These are phyloP conservation scores for Pichia manshurica DNA, from an alignment of 805 yeast genomes.

Conservation along the genomic window DNA sequence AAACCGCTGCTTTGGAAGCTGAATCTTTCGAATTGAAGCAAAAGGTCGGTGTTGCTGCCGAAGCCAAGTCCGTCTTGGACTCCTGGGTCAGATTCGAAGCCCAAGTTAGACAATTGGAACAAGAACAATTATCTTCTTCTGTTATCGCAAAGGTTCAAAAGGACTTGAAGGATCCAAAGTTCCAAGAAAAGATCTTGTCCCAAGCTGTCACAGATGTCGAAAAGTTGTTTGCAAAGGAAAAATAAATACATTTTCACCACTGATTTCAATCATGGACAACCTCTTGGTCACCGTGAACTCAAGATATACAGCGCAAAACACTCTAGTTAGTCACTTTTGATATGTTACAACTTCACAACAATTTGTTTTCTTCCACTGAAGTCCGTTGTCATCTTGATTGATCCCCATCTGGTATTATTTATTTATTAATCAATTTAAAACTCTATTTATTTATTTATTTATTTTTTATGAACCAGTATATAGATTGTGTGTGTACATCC, in stretches of 20 bases:
- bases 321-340: no score
- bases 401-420: constrained; percentile 6
- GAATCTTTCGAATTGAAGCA: constrained; percentile 91
- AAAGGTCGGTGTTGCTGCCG: constrained; percentile 75
- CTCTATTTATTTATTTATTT: constrained; percentile 10
- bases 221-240: constrained; percentile 55
- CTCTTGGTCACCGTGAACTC: no score
- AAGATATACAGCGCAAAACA: no score
- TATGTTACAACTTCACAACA: no score
- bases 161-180: constrained; percentile 78
- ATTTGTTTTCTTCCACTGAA: no score
- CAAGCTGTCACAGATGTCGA: constrained; percentile 93
- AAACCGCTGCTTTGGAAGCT: constrained; percentile 94
- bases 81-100: constrained; percentile 99
- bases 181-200: constrained; percentile 86
- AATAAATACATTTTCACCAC: constrained; percentile 13
- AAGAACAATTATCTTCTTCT: constrained; percentile 79
- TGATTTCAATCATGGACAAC: no score
- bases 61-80: constrained; percentile 93
- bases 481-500: not conserved
- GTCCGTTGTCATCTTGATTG: no score
- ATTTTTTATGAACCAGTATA: not conserved
- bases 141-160: constrained; percentile 85
- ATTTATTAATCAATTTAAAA: not conserved
- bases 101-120: constrained; percentile 93